Base-by-base conservation (phyloP, 805 yeast genomes). In the Metschnikowia hibisci region DNA sequence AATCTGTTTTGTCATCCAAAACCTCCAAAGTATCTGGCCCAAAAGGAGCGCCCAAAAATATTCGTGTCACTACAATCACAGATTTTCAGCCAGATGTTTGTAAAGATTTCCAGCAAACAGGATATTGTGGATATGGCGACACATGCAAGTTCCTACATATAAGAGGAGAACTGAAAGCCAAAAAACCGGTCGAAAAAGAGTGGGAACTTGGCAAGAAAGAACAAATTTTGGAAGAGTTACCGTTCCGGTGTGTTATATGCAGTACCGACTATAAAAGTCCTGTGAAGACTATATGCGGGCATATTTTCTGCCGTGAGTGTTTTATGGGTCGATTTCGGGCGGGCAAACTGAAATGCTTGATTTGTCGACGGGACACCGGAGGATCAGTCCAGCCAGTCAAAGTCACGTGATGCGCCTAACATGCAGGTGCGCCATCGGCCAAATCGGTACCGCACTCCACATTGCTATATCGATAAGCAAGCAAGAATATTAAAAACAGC, bases 91-190 rank as follows among this genome's bases (percentile, higher is more conserved):
- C 95, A 1, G 97, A 93, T 57, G 82, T 93, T 2, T 93, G 99
- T 60, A 93, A 91, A 57, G 98, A 93, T 62, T 93, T 77, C 62
- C 76, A 80, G 45, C 85, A 84, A 52, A 90, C 95, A 0, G 99
- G 99, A 0, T 90, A 81, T 58, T 93, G 99, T 72, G 97, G 97
- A 5, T 93, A 84, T 60, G 99, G 99, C 7, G 99, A 93, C 55
- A 84, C 93, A 28, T 93, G 99, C 68, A 93, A 93, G 66, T 93
- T 93, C 61, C 61, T 91, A 28, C 99, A 93, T 60, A 78, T 87
- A 12, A 67, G 99, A 62, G 97, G 87, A 53, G 96, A 87, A 56
- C 84, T 82, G 64, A 77, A 74, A 43, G 81, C 81, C 36, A 86
- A 82, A 25, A 79, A 81, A 78, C 80, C 82, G 45, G 60, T 82